Evolutionary conservation across 768 basidiomycete genomes (phyloP).

Genomic region (Lactifluus echinatus): DNA sequence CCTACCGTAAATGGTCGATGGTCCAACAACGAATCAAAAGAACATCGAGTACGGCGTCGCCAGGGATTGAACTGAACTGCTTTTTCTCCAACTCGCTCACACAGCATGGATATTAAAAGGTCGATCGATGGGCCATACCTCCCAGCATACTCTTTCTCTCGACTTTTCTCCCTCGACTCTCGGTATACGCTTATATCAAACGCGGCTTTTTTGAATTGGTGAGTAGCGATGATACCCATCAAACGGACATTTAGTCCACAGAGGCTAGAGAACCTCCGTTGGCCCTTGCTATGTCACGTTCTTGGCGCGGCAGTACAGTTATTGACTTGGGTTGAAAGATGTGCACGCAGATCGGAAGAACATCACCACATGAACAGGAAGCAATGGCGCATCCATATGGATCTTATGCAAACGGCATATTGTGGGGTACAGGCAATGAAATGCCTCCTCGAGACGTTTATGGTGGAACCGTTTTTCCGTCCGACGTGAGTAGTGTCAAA

Average conservation of each 20-base stretch:
- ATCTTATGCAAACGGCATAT: not conserved
- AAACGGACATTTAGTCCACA: not conserved
- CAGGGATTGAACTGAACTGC: not conserved
- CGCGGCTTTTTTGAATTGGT: not conserved
- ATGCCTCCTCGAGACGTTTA: not conserved
- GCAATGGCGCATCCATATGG: not conserved
- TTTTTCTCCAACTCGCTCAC: not conserved
- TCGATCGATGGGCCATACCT: not conserved
- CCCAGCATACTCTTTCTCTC: not conserved
- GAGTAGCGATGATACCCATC: not conserved
- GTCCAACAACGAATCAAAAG: not conserved
- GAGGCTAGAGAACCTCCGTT: not conserved
- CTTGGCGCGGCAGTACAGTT: not conserved
- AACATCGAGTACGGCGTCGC: not conserved
- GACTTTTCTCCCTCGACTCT: not conserved
- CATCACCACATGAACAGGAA: not conserved
- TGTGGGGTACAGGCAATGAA: not conserved
- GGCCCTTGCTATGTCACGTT: not conserved
- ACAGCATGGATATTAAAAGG: slow-evolving; percentile 5
- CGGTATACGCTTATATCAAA: not conserved
- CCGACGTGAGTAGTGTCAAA: slow-evolving; percentile 4
- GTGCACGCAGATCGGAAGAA: not conserved
- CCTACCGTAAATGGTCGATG: not conserved
- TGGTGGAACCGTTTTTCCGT: not conserved
- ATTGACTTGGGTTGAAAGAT: not conserved